Conservation (phyloP, 2,329 filamentous ascomycete species). For the Colletotrichum sp. region DNA sequence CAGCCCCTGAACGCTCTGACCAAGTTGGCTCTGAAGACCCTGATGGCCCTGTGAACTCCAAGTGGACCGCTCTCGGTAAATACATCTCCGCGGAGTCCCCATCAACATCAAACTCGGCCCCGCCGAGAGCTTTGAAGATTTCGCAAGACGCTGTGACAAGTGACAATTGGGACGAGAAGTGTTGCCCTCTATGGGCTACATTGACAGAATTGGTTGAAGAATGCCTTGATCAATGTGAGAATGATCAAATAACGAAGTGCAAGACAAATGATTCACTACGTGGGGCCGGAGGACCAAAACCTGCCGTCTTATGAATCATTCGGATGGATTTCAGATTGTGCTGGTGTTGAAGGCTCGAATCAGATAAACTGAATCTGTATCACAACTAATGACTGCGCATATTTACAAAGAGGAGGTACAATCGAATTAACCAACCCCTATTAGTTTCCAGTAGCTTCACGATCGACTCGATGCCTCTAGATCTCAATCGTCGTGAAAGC, state of each 20-base stretch:
- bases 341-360: background rate
- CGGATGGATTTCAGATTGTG: too few relatives aligned
- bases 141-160: background rate
- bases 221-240: too few relatives aligned
- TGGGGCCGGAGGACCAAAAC: too few relatives aligned
- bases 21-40: background rate
- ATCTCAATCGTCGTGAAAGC: fast-evolving
- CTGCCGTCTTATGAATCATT: too few relatives aligned
- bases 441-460: background rate
- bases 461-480: background rate
- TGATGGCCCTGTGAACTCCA: background rate
- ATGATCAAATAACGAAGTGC: too few relatives aligned
- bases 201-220: too few relatives aligned
- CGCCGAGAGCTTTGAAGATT: background rate
- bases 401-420: background rate
- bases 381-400: background rate
- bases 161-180: fast-evolving
- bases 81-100: background rate
- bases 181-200: fast-evolving
- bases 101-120: background rate
- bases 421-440: background rate
- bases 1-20: background rate
- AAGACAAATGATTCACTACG: too few relatives aligned
- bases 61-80: background rate
- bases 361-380: background rate